Conservation (phyloP, 768 basidiomycete genomes). For the Leucosporidium creatinivorum region DNA sequence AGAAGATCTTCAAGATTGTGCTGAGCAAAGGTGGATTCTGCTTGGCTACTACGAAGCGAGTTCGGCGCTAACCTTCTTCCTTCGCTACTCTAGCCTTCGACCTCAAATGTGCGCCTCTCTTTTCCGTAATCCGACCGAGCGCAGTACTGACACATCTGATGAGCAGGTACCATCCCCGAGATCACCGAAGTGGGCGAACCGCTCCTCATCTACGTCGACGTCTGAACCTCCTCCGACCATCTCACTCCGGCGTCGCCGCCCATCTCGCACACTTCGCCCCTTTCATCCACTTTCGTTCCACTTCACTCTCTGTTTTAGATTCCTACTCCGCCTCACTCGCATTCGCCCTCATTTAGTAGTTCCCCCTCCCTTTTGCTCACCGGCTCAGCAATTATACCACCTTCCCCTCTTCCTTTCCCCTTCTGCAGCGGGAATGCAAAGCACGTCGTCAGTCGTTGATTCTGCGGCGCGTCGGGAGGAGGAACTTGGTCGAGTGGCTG, state of each 20-base stretch:
- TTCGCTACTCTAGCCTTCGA: conserved; percentile 69
- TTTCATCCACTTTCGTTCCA: background rate
- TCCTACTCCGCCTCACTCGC: background rate
- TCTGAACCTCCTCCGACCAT: background rate
- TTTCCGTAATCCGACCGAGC: background rate
- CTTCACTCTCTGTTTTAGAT: background rate
- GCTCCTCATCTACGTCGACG: conserved; percentile 62
- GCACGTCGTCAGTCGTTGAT: too few relatives aligned
- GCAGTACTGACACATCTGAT: background rate
- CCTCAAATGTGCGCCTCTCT: conserved; percentile 70
- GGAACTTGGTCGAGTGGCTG: too few relatives aligned
- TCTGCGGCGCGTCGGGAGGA: too few relatives aligned
- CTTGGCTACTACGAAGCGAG: background rate
- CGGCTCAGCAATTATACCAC: too few relatives aligned
- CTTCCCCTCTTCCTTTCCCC: too few relatives aligned
- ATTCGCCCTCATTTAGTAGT: too few relatives aligned
- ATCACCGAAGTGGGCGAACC: conserved; percentile 96
- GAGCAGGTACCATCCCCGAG: conserved; percentile 60
- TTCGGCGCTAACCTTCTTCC: background rate
- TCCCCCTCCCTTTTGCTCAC: too few relatives aligned
- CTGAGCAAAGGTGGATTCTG: conserved; percentile 57
- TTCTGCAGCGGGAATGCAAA: too few relatives aligned
- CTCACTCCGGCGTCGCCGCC: too few relatives aligned
- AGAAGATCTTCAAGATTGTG: conserved; percentile 98
- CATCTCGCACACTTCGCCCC: background rate